A percentile compares a stretch with the other conserved stretches of the same genome.
Evolutionary conservation across 805 yeast genomes (phyloP).

Genomic region (Barnettozyma pratensis): DNA sequence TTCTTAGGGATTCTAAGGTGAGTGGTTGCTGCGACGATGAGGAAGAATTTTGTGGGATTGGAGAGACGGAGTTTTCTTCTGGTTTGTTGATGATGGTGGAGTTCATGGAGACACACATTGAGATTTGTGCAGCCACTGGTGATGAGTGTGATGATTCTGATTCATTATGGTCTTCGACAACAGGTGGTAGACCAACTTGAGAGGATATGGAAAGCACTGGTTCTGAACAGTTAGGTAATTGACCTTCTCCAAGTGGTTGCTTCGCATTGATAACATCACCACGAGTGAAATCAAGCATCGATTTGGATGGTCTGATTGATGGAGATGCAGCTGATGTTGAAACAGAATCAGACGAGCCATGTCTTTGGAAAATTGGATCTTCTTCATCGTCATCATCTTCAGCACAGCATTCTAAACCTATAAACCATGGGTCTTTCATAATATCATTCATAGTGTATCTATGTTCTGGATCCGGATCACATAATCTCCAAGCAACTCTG

Average conservation of each 20-base stretch:
- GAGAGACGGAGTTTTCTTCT: background rate
- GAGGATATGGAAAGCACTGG: constrained; percentile 4
- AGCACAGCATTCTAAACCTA: constrained; percentile 51
- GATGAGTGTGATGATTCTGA: constrained; percentile 3
- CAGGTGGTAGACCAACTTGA: constrained; percentile 9
- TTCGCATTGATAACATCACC: background rate
- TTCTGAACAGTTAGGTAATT: background rate
- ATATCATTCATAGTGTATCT: constrained; percentile 52
- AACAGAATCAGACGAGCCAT: constrained; percentile 7
- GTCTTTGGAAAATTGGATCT: constrained; percentile 1
- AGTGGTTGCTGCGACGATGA: background rate
- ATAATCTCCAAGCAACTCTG: constrained; percentile 67
- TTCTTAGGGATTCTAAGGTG: background rate
- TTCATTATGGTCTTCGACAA: constrained; percentile 12
- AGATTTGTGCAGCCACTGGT: background rate
- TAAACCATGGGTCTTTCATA: constrained; percentile 62
- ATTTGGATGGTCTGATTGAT: constrained; percentile 12
- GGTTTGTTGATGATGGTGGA: background rate
- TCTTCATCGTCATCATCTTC: constrained; percentile 19
- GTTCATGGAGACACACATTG: background rate
- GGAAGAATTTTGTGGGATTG: background rate
- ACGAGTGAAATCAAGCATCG: constrained; percentile 22
- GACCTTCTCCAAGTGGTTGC: background rate
- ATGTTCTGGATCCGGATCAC: constrained; percentile 53
- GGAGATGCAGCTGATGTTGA: constrained; percentile 3